Conservation (phyloP, 345 rosid species). For the Lepidium africanum region DNA sequence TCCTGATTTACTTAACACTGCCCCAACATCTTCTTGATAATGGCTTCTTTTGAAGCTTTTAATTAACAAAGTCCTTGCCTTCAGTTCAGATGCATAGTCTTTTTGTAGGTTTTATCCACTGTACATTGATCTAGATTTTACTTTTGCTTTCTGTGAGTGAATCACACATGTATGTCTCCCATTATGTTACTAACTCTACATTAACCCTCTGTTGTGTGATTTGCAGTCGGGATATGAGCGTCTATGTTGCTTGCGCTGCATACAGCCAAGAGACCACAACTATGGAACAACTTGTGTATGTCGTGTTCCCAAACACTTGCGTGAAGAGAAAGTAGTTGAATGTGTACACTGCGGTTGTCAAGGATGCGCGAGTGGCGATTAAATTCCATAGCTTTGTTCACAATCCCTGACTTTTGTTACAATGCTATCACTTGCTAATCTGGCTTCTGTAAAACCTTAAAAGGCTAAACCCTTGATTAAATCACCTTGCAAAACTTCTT, state of each 20-base stretch:
- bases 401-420: not conserved
- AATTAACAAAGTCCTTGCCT: not conserved
- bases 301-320: conserved; percentile 64
- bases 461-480: not conserved
- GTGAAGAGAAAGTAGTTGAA: conserved; percentile 83
- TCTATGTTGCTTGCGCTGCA: conserved; percentile 74
- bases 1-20: not conserved
- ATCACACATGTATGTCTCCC: not conserved
- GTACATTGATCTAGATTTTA: not conserved
- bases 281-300: conserved; percentile 77
- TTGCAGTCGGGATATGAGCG: conserved; percentile 81
- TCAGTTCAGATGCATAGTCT: not conserved
- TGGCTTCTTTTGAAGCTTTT: not conserved
- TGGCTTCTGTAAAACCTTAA: not conserved
- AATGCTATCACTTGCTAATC: conserved; percentile 6
- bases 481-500: not conserved
- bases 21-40: not conserved
- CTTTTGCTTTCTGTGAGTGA: not conserved
- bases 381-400: not conserved
- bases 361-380: conserved; percentile 85
- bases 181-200: not conserved
- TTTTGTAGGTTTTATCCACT: not conserved
- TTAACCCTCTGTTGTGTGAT: not conserved
- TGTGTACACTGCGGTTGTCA: conserved; percentile 80
- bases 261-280: conserved; percentile 86